phyloP scores from a whole-genome alignment of 177 flowering plant species.

The Vitis hybrid region DNA sequence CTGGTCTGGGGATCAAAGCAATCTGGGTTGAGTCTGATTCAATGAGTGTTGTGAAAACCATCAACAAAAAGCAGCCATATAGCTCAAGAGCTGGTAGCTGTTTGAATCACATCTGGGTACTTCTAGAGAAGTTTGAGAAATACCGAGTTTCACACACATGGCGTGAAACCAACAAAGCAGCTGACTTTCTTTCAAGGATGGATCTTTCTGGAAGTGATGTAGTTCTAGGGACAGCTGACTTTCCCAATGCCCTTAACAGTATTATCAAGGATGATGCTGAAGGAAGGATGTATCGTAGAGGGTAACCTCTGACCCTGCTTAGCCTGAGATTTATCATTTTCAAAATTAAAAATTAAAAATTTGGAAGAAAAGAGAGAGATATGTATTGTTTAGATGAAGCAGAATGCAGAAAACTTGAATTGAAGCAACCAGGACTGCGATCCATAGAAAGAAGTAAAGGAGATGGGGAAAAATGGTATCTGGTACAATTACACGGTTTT shows the following conservation, averaged over 20 bases:
- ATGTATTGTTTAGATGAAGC: no score
- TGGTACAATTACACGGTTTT: no score
- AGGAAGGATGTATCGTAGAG: slow-evolving; percentile 25
- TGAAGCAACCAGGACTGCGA: no score
- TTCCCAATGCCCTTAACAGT: slow-evolving; percentile 24
- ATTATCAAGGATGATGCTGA: slow-evolving; percentile 41
- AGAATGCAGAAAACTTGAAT: no score
- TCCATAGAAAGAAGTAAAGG: no score
- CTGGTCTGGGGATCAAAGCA: slow-evolving; percentile 20
- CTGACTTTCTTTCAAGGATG: slow-evolving; percentile 43
- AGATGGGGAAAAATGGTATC: no score
- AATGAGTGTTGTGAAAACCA: slow-evolving; percentile 37
- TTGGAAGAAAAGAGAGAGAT: no score
- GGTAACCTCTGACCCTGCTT: neutral
- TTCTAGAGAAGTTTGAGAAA: slow-evolving; percentile 28
- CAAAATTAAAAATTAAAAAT: no score
- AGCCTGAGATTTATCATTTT: no score
- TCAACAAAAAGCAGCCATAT: slow-evolving; percentile 24
- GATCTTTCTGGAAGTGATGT: slow-evolving; percentile 23
- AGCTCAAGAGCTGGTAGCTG: slow-evolving; percentile 22
- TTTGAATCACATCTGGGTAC: slow-evolving; percentile 28
- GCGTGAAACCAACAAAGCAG: slow-evolving; percentile 45
- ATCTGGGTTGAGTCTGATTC: slow-evolving; percentile 49
- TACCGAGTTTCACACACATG: slow-evolving; percentile 31
- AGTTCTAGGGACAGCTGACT: slow-evolving; percentile 35